Evolutionary conservation across 192 early-diverging fungal genomes (phyloP), one percentile per base, ranked within the genome.

Genomic region (Coemansia sp.): DNA sequence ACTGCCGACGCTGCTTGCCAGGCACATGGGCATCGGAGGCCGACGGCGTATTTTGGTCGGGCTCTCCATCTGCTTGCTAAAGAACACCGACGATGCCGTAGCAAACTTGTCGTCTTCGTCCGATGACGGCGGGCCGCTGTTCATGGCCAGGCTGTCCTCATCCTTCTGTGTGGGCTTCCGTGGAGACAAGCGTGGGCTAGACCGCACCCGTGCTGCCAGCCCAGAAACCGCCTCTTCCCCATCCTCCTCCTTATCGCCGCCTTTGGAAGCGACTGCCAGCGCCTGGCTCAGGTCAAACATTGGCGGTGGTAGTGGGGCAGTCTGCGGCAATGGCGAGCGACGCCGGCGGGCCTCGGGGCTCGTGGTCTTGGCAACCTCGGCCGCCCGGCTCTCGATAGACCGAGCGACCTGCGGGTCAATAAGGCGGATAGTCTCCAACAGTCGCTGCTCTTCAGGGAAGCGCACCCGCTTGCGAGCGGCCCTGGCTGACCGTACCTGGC

Each of bases 381-480:
- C 48, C 1, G 44, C 57, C 3, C 54, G 59, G 2, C 18, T 37
- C 30, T 74, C 54, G 44, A 58, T 58, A 7, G 59, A 55, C 44
- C 56, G 50, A 9, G 60, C 60, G 14, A 44, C 38, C 4, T 26
- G 38, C 16, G 71, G 71, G 23, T 75, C 64, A n/a, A 67, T 50
- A 23, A 67, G 18, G 8, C 64, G 51, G 22, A 75, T 75, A 21
- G 64, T 75, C 44, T 67, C 60, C n/a, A 75, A 60, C 47, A 67
- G 38, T 5, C 60, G 44, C 36, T 44, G 37, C 34, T 75, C 64
- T 29, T 67, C 71, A 3, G 71, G 71, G 23, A 75, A 75, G 23
- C 64, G 54, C 47, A 75, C 71, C 3, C 44, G 35, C 45, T 75
- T 75, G 11, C 61, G 42, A 2, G 48, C 17, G 10, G 47, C 38